Base-by-base conservation (phyloP, 176 grass and related monocot genomes). In the Ensete ventricosum region DNA sequence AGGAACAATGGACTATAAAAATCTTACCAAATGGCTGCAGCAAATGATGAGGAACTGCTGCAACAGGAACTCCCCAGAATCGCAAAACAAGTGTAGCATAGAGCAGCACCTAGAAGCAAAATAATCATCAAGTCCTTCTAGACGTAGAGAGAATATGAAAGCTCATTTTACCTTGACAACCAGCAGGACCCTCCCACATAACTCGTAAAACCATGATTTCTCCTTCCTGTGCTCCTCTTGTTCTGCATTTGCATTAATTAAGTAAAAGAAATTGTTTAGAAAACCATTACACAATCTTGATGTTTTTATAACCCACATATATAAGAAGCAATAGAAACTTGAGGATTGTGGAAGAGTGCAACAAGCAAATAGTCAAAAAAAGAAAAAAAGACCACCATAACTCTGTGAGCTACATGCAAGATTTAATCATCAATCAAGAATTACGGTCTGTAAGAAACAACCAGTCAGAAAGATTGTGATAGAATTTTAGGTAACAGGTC, bases 1-100 rank as follows among this genome's bases (percentile, higher is more conserved):
- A 48, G 21, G 12, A 11, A 62, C 25, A 63, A 16, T 16, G 34
- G 1, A 9, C n/a, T 11, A 13, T 72, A 72, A 52, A 51, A 8
- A 52, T n/a, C 5, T 92, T 64, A 97, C 90, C 93, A 22, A 97
- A 97, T 49, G 93, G 90, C 67, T 97, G 93, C 63, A 97, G 65
- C 78, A 97, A 84, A 80, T 94, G 88, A 62, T 94, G 55, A 65
- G 95, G 90, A 72, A 94, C 84, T 55, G 82, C 86, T 58, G 95
- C 81, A 54, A 99, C 82, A 54, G 88, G 90, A 76, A 54, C 50
- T 49, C 88, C 85, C 95, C 90, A 99, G 76, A 89, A 99, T 63
- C 14, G 83, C 72, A 89, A 75, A 72, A 82, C 16, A 43, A 99
- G 84, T 22, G 25, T 10, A 64, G 62, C 78, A 80, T 89, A 94